Percentiles rank a stretch among this genome's conserved stretches.
These are phyloP conservation scores for Ceratocystis variospora DNA, from an alignment of 2,329 filamentous ascomycete genomes.

Conservation along the genomic window DNA sequence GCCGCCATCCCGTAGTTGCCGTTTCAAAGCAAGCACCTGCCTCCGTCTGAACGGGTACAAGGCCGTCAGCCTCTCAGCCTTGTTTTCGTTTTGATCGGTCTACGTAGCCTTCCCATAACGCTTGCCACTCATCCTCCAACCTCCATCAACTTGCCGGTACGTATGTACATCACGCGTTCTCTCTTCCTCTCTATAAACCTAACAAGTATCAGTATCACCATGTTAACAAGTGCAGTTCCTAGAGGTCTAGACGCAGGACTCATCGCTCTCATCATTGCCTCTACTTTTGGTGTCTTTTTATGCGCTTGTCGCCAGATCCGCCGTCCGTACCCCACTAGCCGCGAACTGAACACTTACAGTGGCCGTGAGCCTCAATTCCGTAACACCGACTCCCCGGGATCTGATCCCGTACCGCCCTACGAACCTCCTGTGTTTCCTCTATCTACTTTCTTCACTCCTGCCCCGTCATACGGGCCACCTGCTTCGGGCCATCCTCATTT, in stretches of 20 bases:
- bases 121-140: not conserved
- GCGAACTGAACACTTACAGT: not conserved
- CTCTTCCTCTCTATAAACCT: not conserved
- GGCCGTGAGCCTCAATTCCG: not conserved
- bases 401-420: constrained; percentile 18
- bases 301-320: constrained; percentile 12
- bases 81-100: constrained; percentile 4
- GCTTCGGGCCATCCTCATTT: not conserved
- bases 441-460: constrained; percentile 5
- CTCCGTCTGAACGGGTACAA: not conserved
- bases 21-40: not conserved
- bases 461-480: not conserved
- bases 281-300: constrained; percentile 16
- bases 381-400: constrained; percentile 8
- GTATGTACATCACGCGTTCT: not conserved
- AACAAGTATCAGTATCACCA: constrained; percentile 1
- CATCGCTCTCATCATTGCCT: constrained; percentile 13
- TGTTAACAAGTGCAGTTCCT: not conserved
- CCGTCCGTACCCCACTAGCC: constrained; percentile 9
- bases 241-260: constrained; percentile 13
- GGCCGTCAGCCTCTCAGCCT: constrained; percentile 1
- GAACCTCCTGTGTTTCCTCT: constrained; percentile 12
- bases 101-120: constrained; percentile 3
- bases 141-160: not conserved
- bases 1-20: constrained; percentile 15